Evolutionary conservation across 192 early-diverging fungal genomes (phyloP), one percentile per base, ranked within the genome.

Genomic region (Coemansia sp.): DNA sequence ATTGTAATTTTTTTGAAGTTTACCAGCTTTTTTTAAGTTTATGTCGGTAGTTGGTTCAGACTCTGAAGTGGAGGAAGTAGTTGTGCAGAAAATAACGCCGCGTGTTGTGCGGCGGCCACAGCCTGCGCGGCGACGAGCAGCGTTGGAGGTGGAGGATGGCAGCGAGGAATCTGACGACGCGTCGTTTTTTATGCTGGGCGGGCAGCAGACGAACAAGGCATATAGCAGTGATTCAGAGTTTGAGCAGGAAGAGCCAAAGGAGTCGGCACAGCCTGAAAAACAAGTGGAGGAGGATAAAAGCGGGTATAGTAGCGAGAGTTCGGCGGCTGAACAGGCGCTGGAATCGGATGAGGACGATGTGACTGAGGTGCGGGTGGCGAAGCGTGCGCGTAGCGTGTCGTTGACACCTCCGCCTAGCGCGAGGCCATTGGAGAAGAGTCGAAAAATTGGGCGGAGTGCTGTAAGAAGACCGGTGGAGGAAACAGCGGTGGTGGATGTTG

Each of bases 371-470:
- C 32, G 9, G 5, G 77, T 72, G 34, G 61, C 61, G 57, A 68
- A 69, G 36, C 36, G 71, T 41, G 65, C 76, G 51, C 79, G 86
- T 3, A 82, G 84, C 43, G 35, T 83, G 7, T 87, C 86, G 15
- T 61, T 87, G 28, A 87, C 86, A 33, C 86, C 86, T 17, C 86
- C 86, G 36, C 85, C 85, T 33, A 12, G 54, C 3, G 54, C 18
- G 12, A n/a, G 20, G 61, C 67, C 65, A 48, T 34, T 41, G 22
- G 20, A 53, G 45, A 53, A 32, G 51, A 58, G 54, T 15, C n/a
- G 33, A 22, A 56, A 15, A 71, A 68, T 20, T 57, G 8, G 14
- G 57, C 17, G n/a, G 33, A 66, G 45, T 15, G 18, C 37, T 5
- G 32, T 43, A n/a, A 61, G 51, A 33, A 59, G 68, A 14, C 2